Conservation (phyloP, 2,329 filamentous ascomycete species). For the Dothideomycetes sp. region DNA sequence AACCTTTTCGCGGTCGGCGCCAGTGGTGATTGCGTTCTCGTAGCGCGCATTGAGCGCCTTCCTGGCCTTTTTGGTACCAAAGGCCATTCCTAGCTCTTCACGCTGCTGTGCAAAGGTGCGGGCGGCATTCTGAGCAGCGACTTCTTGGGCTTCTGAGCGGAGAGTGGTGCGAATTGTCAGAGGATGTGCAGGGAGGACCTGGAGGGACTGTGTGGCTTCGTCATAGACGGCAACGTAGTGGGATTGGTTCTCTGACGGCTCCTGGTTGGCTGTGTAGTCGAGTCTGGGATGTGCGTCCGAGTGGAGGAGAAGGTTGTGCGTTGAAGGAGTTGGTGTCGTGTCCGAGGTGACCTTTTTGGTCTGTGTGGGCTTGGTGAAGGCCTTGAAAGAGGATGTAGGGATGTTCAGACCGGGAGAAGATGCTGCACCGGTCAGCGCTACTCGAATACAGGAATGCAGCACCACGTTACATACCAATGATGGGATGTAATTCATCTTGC, state of each 20-base stretch:
- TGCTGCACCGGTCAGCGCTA: conserved; percentile 8
- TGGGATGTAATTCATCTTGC: conserved; percentile 9
- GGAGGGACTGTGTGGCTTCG: conserved; percentile 39
- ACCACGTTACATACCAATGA: conserved; percentile 10
- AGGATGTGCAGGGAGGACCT: conserved; percentile 43
- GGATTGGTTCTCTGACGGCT: conserved; percentile 25
- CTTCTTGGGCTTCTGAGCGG: conserved; percentile 31
- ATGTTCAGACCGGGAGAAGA: conserved; percentile 24
- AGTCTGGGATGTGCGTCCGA: conserved; percentile 49
- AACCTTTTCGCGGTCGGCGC: conserved; percentile 30
- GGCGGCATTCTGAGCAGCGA: conserved; percentile 18
- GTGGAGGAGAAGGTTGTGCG: conserved; percentile 46
- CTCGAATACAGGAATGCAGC: too few species aligned
- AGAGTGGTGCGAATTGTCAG: conserved; percentile 43
- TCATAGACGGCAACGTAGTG: conserved; percentile 54
- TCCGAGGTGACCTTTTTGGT: conserved; percentile 16
- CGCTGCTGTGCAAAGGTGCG: conserved; percentile 46
- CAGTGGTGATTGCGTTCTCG: conserved; percentile 54
- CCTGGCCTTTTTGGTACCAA: conserved; percentile 77
- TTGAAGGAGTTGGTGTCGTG: conserved; percentile 22
- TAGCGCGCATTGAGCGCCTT: conserved; percentile 61
- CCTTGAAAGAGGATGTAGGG: conserved; percentile 36
- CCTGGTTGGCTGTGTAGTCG: conserved; percentile 41
- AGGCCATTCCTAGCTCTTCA: conserved; percentile 62
- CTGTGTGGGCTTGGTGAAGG: conserved; percentile 30